phyloP scores from a whole-genome alignment of 148 eudicot genomes.

The Limonium bicolor region DNA sequence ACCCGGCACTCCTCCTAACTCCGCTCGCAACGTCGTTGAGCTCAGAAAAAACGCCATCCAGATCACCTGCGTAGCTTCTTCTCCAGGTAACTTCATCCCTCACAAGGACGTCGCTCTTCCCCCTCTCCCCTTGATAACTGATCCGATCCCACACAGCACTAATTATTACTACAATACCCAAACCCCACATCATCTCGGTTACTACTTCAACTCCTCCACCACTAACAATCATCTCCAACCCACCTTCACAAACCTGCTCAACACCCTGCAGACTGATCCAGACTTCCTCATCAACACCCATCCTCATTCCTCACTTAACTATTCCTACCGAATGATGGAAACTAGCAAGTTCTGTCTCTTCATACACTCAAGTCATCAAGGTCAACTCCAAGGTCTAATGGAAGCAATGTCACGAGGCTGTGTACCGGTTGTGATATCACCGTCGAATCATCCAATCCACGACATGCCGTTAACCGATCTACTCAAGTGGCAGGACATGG shows the following conservation, averaged over 20 bases:
- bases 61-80: slow-evolving; percentile 34
- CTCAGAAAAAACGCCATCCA: slow-evolving; percentile 61
- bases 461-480: slow-evolving; percentile 85
- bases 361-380: slow-evolving; percentile 26
- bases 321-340: slow-evolving; percentile 13
- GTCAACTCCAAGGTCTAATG: slow-evolving; percentile 18
- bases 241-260: slow-evolving; percentile 9
- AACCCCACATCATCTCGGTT: not conserved
- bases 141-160: slow-evolving; percentile 6
- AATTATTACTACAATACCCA: not conserved
- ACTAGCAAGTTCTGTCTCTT: slow-evolving; percentile 50
- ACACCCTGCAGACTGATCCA: slow-evolving; percentile 13
- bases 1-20: slow-evolving; percentile 25
- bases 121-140: slow-evolving; percentile 11
- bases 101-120: slow-evolving; percentile 78
- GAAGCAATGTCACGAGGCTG: slow-evolving; percentile 53
- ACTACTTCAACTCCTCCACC: not conserved
- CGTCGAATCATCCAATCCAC: slow-evolving; percentile 70
- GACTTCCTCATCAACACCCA: slow-evolving; percentile 33
- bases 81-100: slow-evolving; percentile 49
- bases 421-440: slow-evolving; percentile 65
- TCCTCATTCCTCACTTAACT: no score
- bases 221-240: slow-evolving; percentile 6
- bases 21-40: slow-evolving; percentile 58
- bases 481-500: slow-evolving; percentile 61